Evolutionary conservation across 2,329 filamentous ascomycete species (phyloP), one percentile per base, ranked within the genome.

Genomic region (Alternaria sp.): DNA sequence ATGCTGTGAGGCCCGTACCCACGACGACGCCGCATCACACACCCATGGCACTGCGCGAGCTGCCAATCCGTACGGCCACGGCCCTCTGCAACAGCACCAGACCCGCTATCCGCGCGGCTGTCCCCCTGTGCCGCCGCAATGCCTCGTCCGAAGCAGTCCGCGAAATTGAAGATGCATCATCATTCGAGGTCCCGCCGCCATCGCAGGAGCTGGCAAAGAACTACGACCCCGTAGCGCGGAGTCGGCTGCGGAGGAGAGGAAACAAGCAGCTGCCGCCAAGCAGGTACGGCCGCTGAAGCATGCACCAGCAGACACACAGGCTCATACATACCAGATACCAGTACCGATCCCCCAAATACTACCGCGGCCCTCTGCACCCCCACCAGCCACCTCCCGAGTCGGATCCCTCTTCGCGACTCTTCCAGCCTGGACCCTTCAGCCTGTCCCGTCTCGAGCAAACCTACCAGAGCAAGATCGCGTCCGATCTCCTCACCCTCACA

Each of bases 331-430:
- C 4, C 66, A 97, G 95, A 86, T 99, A 98, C 83, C 92, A 97
- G 82, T 98, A 91, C 81, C 93, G 94, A 69, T 91, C 95, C 54
- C 96, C 96, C 67, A 96, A 95, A 83, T 99, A 94, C 86, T 90
- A 97, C 81, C 92, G 95, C 75, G 96, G 96, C 60, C 94, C 94
- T 68, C 86, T 98, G 23, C 94, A 98, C 79, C 96, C 96, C 54
- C 89, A 97, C 75, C 93, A 97, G 83, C 92, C 93, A 62, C 95
- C 93, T n/a, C 87, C 89, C 43, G 87, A 90, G 55, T 96, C 94
- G 66, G 92, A 97, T 74, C 94, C 94, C 1, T 87, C 91, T 26
- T 97, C 96, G 62, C 91, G 96, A 77, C 86, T 93, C 77, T 99
- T 96, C 80, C 86, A 92, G 25, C 94, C 96, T 1, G 96, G 96